Percentiles rank a stretch among this genome's conserved stretches.
These are phyloP conservation scores for Silene vulgaris DNA, from an alignment of 179 eudicot species.

Conservation along the genomic window DNA sequence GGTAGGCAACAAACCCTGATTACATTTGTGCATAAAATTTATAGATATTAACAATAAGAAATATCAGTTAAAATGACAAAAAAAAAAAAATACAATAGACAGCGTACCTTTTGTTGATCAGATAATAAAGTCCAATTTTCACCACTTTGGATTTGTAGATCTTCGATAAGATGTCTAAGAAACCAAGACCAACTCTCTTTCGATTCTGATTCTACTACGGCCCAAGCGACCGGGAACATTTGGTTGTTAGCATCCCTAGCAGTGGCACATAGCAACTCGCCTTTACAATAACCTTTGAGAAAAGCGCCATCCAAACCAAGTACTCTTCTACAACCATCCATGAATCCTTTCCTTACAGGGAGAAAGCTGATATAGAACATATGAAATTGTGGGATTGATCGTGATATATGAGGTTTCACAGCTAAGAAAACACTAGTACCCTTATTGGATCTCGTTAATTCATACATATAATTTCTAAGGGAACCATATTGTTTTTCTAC, in stretches of 20 bases:
- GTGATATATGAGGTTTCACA: not conserved
- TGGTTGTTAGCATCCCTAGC: no score
- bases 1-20: not conserved
- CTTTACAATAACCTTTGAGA: constrained; percentile 17
- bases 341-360: constrained; percentile 1
- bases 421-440: not conserved
- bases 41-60: not conserved
- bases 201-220: no score
- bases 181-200: no score
- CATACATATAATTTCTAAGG: not conserved
- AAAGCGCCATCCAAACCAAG: constrained; percentile 16
- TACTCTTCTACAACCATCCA: constrained; percentile 7
- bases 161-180: not conserved
- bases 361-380: constrained; percentile 13
- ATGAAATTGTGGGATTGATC: not conserved
- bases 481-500: constrained; percentile 10
- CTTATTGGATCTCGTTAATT: not conserved
- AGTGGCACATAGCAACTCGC: not conserved
- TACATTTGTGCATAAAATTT: no score
- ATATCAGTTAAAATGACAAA: no score
- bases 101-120: constrained; percentile 15
- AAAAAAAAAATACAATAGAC: no score
- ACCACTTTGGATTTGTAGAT: not conserved
- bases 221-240: no score
- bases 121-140: constrained; percentile 7